These are phyloP conservation scores for Withania somnifera DNA, from an alignment of 305 asterid genomes.

Conservation along the genomic window DNA sequence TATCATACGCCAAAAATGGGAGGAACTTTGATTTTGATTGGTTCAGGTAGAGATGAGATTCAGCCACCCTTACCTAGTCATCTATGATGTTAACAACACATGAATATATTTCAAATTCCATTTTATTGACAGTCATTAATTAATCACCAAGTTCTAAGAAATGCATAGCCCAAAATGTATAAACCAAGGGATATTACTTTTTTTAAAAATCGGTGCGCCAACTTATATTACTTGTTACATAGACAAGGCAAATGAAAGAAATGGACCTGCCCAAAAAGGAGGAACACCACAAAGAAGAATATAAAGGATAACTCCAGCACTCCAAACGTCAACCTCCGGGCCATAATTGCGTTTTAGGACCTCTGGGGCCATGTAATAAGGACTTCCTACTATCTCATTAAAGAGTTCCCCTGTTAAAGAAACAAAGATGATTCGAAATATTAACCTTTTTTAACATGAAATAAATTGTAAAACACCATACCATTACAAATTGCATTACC, in stretches of 20 bases:
- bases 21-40: not conserved
- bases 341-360: slow-evolving; percentile 51
- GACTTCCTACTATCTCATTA: slow-evolving; percentile 73
- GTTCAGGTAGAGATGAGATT: not conserved
- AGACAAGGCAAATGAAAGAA: not conserved
- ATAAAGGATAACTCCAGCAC: slow-evolving; percentile 66
- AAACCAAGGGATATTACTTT: not conserved
- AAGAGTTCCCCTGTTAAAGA: slow-evolving; percentile 39
- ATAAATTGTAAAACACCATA: not conserved
- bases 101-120: not conserved
- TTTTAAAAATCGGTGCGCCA: not conserved
- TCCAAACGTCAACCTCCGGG: slow-evolving; percentile 56
- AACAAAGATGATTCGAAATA: not conserved
- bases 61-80: not conserved
- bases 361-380: slow-evolving; percentile 64
- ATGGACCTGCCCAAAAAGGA: slow-evolving; percentile 68
- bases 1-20: not conserved
- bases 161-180: not conserved
- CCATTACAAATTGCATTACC: slow-evolving; percentile 24
- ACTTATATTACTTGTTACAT: not conserved
- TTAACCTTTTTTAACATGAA: not conserved
- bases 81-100: not conserved
- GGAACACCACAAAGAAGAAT: slow-evolving; percentile 64
- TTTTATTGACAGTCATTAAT: not conserved
- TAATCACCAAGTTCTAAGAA: not conserved